Conservation (phyloP, 208 protist species). For the Phytomonas sp. region DNA sequence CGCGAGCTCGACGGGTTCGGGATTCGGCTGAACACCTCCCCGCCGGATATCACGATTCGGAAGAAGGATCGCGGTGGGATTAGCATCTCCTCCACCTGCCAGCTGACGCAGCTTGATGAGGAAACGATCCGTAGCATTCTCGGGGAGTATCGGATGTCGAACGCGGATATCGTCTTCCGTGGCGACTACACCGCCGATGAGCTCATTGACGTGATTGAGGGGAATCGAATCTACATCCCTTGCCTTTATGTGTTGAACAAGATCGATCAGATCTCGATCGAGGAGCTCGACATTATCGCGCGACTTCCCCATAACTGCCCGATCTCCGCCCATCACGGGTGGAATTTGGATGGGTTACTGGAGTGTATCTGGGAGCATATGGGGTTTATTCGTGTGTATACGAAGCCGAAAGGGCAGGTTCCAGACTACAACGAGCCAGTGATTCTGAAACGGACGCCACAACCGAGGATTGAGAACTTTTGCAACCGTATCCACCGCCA, state of each 20-base stretch:
- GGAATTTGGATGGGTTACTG: conserved; percentile 97
- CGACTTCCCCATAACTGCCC: conserved; percentile 95
- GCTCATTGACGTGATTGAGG: conserved; percentile 98
- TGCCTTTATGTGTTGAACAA: conserved; percentile 98
- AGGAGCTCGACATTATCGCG: conserved; percentile 95
- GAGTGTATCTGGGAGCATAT: conserved; percentile 98
- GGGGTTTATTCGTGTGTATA: conserved; percentile 96
- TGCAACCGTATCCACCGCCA: conserved; percentile 96
- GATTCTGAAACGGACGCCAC: conserved; percentile 85
- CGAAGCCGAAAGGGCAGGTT: conserved; percentile 96
- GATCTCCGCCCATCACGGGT: conserved; percentile 94
- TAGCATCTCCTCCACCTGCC: conserved; percentile 82
- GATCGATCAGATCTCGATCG: conserved; percentile 97
- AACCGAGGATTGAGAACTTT: conserved; percentile 93
- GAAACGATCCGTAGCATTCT: conserved; percentile 92
- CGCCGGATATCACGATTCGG: conserved; percentile 95
- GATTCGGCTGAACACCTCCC: conserved; percentile 96
- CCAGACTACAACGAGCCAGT: conserved; percentile 98
- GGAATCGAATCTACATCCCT: conserved; percentile 94
- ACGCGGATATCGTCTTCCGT: conserved; percentile 93
- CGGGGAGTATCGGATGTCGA: conserved; percentile 93
- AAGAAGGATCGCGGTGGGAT: conserved; percentile 93
- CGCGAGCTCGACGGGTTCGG: conserved; percentile 98
- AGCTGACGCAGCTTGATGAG: conserved; percentile 82
- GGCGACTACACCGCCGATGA: conserved; percentile 95